These are phyloP conservation scores for Claviceps maximensis DNA, from an alignment of 2,329 filamentous ascomycete species.

Conservation along the genomic window DNA sequence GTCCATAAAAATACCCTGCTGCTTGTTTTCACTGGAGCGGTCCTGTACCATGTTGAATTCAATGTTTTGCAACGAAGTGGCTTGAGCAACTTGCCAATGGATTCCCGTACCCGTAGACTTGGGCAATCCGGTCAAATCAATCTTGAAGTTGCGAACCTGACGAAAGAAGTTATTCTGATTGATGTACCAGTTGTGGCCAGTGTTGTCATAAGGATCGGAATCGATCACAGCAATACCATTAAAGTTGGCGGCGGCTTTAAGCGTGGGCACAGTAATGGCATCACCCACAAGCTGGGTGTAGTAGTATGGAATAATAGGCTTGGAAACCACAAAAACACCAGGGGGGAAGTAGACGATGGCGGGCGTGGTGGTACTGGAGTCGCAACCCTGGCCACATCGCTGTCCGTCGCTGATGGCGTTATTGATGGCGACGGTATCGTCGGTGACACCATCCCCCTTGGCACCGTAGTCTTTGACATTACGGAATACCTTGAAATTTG, in stretches of 20 bases:
- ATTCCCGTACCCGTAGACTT: slow-evolving; percentile 52
- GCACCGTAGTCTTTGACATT: slow-evolving; percentile 69
- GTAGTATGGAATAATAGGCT: slow-evolving; percentile 73
- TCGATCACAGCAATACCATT: slow-evolving; percentile 81
- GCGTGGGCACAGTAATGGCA: slow-evolving; percentile 53
- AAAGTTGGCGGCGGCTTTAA: slow-evolving; percentile 64
- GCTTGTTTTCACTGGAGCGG: slow-evolving; percentile 47
- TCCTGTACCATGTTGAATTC: slow-evolving; percentile 66
- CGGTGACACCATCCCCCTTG: slow-evolving; percentile 52
- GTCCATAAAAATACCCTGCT: slow-evolving; percentile 73
- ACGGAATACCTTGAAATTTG: slow-evolving; percentile 57
- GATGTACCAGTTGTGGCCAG: slow-evolving; percentile 60
- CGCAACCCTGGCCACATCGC: slow-evolving; percentile 70
- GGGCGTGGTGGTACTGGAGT: slow-evolving; percentile 71
- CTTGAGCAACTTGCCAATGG: slow-evolving; percentile 79
- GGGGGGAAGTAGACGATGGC: slow-evolving; percentile 86
- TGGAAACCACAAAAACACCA: slow-evolving; percentile 71
- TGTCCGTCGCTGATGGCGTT: slow-evolving; percentile 60
- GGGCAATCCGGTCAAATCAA: slow-evolving; percentile 59
- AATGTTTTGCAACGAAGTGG: slow-evolving; percentile 68
- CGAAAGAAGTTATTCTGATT: slow-evolving; percentile 81
- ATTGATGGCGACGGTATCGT: slow-evolving; percentile 87
- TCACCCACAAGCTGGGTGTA: slow-evolving; percentile 91
- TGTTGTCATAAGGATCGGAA: slow-evolving; percentile 64
- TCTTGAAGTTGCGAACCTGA: slow-evolving; percentile 67